Conservation (phyloP, 1,284 basidiomycete species). For the Phlebopus sp. region DNA sequence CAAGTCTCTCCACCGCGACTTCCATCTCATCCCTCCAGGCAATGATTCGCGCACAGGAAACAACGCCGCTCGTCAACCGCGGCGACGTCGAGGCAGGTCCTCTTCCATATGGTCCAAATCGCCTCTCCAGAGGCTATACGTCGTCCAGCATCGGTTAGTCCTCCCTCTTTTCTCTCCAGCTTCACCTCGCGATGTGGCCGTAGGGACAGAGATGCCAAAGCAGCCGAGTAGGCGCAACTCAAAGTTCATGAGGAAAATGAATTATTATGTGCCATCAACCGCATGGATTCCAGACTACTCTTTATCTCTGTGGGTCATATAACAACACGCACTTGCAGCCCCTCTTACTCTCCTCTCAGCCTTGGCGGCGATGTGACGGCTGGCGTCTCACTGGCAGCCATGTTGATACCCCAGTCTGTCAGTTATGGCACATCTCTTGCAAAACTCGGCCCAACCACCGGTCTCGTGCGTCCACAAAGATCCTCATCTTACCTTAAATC, state of each 20-base stretch:
- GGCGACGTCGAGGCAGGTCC: constrained; percentile 27
- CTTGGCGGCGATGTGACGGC: constrained; percentile 81
- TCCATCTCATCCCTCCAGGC: constrained; percentile 28
- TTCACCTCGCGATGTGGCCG: background rate
- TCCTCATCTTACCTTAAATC: constrained; percentile 10
- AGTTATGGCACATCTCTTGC: constrained; percentile 89
- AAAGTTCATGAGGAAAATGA: constrained; percentile 35
- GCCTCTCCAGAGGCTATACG: constrained; percentile 11
- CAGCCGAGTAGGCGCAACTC: constrained; percentile 21
- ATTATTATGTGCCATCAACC: constrained; percentile 70
- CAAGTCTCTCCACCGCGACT: constrained; percentile 28
- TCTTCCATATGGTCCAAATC: constrained; percentile 18
- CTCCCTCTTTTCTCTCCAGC: background rate
- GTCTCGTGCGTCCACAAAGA: constrained; percentile 59
- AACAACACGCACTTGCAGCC: background rate
- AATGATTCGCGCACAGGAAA: constrained; percentile 22
- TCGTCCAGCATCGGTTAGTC: constrained; percentile 21
- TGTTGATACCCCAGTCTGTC: constrained; percentile 91
- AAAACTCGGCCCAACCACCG: constrained; percentile 76
- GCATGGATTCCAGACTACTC: constrained; percentile 86
- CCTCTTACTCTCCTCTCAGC: constrained; percentile 37
- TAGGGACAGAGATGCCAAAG: constrained; percentile 17
- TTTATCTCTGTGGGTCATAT: constrained; percentile 57
- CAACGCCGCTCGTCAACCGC: constrained; percentile 20
- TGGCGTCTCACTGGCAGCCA: constrained; percentile 84